Percentiles rank a stretch among this genome's conserved stretches.
Evolutionary conservation across 441 rosid species (phyloP).

Genomic region (Populus hybrid): DNA sequence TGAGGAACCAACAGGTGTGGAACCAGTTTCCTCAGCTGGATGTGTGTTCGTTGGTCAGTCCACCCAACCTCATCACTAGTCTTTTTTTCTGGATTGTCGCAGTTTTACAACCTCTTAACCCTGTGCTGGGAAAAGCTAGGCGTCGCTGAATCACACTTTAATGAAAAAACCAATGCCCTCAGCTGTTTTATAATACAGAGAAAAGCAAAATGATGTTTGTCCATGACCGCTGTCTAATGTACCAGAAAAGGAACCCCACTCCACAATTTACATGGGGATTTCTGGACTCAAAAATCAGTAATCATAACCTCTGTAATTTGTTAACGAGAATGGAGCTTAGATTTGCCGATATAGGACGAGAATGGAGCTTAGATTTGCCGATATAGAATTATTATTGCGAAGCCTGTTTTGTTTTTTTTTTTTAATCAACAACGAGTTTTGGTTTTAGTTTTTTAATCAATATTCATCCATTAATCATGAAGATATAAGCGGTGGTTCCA

Average conservation of each 20-base stretch:
- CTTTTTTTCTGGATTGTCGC: neutral
- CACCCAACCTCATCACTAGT: constrained; percentile 17
- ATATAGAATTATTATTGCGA: no score
- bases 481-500: no score
- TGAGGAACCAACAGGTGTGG: constrained; percentile 14
- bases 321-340: neutral
- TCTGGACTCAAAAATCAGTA: neutral
- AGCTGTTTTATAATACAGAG: neutral
- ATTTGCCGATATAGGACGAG: neutral
- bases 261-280: neutral
- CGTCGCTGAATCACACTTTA: constrained; percentile 5
- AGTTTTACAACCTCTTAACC: constrained; percentile 24
- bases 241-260: neutral
- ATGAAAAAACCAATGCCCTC: constrained; percentile 3
- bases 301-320: neutral
- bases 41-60: constrained; percentile 7
- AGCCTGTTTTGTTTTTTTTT: no score
- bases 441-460: no score
- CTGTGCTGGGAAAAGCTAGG: constrained; percentile 9
- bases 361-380: no score
- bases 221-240: neutral
- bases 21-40: constrained; percentile 16
- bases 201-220: neutral
- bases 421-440: no score
- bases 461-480: no score